Evolutionary conservation across 495 filamentous ascomycete genomes (phyloP).

Genomic region (Penicillium desertorum): DNA sequence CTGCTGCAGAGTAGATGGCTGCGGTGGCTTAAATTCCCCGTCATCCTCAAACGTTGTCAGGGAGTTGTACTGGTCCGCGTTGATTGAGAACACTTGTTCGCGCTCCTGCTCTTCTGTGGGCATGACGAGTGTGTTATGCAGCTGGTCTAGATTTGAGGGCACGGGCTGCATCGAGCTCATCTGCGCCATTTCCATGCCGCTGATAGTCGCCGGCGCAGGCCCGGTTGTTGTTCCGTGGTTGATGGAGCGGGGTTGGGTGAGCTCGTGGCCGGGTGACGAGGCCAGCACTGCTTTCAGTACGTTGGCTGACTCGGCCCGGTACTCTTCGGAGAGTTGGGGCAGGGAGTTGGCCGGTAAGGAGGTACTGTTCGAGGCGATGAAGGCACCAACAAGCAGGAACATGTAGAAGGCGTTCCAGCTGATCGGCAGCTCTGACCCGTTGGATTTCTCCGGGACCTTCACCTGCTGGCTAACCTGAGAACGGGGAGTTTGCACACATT

Average conservation of each 20-base stretch:
- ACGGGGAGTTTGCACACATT: slow-evolving; percentile 12
- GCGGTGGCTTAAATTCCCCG: slow-evolving; percentile 44
- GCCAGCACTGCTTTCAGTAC: slow-evolving; percentile 88
- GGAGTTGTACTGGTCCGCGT: slow-evolving; percentile 84
- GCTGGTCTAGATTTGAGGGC: slow-evolving; percentile 68
- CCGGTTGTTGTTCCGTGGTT: slow-evolving; percentile 46
- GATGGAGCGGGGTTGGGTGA: slow-evolving; percentile 30
- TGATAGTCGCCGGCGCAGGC: slow-evolving; percentile 40
- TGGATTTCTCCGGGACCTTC: slow-evolving; percentile 65
- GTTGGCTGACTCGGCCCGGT: slow-evolving; percentile 86
- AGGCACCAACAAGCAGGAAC: slow-evolving; percentile 96
- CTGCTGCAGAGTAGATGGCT: slow-evolving; percentile 70
- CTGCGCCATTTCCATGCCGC: slow-evolving; percentile 46
- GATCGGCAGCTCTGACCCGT: slow-evolving; percentile 59
- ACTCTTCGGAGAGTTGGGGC: slow-evolving; percentile 87
- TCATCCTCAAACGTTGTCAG: slow-evolving; percentile 61
- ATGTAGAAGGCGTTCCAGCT: slow-evolving; percentile 60
- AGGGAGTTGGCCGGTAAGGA: slow-evolving; percentile 59
- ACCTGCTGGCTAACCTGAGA: slow-evolving; percentile 25
- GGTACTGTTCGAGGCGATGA: slow-evolving; percentile 83
- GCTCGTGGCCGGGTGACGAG: slow-evolving; percentile 45
- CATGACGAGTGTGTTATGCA: slow-evolving; percentile 69
- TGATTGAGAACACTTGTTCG: slow-evolving; percentile 84
- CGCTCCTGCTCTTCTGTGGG: slow-evolving; percentile 84
- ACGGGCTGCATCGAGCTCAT: slow-evolving; percentile 54